Conservation (phyloP, 208 protist species). For the Borovskyia barvae region DNA sequence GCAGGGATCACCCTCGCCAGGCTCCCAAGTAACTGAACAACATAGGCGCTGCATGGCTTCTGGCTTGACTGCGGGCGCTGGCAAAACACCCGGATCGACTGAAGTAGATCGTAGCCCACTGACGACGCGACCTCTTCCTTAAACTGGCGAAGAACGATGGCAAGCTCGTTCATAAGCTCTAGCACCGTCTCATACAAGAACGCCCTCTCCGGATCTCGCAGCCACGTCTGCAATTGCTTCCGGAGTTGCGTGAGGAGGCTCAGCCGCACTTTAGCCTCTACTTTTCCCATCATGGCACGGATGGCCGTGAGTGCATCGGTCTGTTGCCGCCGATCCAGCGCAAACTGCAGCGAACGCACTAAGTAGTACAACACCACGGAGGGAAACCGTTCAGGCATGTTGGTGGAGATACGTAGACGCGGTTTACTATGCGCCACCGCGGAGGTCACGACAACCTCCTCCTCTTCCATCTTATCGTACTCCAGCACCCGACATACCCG, state of each 20-base stretch:
- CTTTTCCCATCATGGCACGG: slow-evolving; percentile 60
- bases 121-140: slow-evolving; percentile 64
- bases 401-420: slow-evolving; percentile 60
- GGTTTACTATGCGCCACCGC: slow-evolving; percentile 77
- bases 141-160: slow-evolving; percentile 65
- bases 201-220: slow-evolving; percentile 64
- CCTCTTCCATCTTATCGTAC: slow-evolving; percentile 76
- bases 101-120: slow-evolving; percentile 66
- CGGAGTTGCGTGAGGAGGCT: slow-evolving; percentile 77
- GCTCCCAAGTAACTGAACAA: slow-evolving; percentile 84
- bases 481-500: slow-evolving; percentile 61
- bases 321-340: slow-evolving; percentile 74
- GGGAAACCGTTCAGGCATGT: slow-evolving; percentile 77
- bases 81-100: slow-evolving; percentile 77
- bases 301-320: slow-evolving; percentile 64
- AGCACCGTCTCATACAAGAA: slow-evolving; percentile 77
- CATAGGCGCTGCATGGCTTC: slow-evolving; percentile 75
- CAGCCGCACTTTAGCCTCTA: slow-evolving; percentile 66
- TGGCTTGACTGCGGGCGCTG: slow-evolving; percentile 79
- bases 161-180: slow-evolving; percentile 81
- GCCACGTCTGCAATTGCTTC: slow-evolving; percentile 77
- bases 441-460: slow-evolving; percentile 77
- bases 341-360: slow-evolving; percentile 78
- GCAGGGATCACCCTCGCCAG: slow-evolving; percentile 71
- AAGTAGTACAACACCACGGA: slow-evolving; percentile 84